These are phyloP conservation scores for Auricularia heimuer DNA, from an alignment of 768 basidiomycete genomes.

Conservation along the genomic window DNA sequence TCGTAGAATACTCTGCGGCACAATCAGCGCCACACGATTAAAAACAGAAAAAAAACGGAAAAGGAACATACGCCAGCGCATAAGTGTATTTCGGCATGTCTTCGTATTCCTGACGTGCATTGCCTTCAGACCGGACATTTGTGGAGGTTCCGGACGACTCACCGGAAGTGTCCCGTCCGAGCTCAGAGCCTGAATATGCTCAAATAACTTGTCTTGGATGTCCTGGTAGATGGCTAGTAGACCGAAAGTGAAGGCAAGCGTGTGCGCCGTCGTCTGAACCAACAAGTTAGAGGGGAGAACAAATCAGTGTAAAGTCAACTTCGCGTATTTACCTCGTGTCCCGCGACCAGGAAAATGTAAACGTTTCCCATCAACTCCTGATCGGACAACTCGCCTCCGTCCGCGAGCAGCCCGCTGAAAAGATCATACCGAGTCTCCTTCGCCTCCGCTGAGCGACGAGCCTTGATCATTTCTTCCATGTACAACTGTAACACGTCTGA, in stretches of 20 bases:
- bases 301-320: no score
- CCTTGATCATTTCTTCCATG: not conserved
- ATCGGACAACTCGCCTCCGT: not conserved
- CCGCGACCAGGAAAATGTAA: conserved; percentile 15
- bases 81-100: not conserved
- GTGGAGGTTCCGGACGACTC: not conserved
- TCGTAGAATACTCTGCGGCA: conserved; percentile 13
- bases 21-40: conserved; percentile 6
- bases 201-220: conserved; percentile 11
- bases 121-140: not conserved
- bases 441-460: not conserved
- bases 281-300: no score
- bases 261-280: conserved; percentile 15
- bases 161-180: not conserved
- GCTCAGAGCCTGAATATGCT: conserved; percentile 3
- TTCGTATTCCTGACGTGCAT: not conserved
- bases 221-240: conserved; percentile 18
- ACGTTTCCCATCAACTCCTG: not conserved
- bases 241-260: conserved; percentile 14
- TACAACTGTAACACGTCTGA: not conserved
- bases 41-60: not conserved
- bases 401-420: not conserved
- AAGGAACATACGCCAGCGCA: conserved; percentile 3
- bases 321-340: conserved; percentile 12
- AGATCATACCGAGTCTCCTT: not conserved